Conservation (phyloP, 2,329 filamentous ascomycete genomes). For the Aspergillus luchuensis region DNA sequence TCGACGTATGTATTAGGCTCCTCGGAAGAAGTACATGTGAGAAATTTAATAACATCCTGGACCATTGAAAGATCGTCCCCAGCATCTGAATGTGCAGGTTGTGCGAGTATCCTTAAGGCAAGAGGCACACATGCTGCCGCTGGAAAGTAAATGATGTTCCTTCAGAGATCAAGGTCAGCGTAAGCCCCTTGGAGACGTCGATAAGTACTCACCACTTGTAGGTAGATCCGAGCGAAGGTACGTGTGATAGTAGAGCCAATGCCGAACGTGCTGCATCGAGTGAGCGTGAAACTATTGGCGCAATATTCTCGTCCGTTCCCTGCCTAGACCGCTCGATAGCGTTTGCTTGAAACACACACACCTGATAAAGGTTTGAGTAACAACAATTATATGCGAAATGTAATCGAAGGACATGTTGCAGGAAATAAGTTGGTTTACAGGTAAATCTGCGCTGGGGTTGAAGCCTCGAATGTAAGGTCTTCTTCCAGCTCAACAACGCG, state of each 20-base stretch:
- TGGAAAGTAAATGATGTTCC: slow-evolving; percentile 22
- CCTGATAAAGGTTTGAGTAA: slow-evolving; percentile 21
- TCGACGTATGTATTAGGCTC: slow-evolving; percentile 22
- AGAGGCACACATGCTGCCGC: slow-evolving; percentile 17
- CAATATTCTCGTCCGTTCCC: not conserved
- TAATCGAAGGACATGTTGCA: slow-evolving; percentile 20
- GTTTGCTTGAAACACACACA: slow-evolving; percentile 6
- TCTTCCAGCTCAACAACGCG: slow-evolving; percentile 17
- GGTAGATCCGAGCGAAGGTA: slow-evolving; percentile 7
- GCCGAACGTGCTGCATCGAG: slow-evolving; percentile 16
- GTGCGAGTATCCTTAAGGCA: not conserved
- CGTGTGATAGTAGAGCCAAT: slow-evolving; percentile 1
- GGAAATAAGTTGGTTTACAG: slow-evolving; percentile 1
- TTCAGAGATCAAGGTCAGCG: not conserved
- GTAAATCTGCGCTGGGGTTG: slow-evolving; percentile 10
- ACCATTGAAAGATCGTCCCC: slow-evolving; percentile 5
- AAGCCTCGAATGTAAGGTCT: slow-evolving; percentile 5
- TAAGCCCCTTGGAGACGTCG: not conserved
- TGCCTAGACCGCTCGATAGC: not conserved
- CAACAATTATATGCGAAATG: slow-evolving; percentile 22
- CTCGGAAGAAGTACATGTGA: slow-evolving; percentile 9
- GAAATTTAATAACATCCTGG: slow-evolving; percentile 7
- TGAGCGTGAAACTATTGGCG: not conserved
- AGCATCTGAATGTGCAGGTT: slow-evolving; percentile 7
- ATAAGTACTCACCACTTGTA: slow-evolving; percentile 12